Evolutionary conservation across 192 early-diverging fungal species (phyloP), one percentile per base, ranked within the genome.

Genomic region (Backusella psychrophila): DNA sequence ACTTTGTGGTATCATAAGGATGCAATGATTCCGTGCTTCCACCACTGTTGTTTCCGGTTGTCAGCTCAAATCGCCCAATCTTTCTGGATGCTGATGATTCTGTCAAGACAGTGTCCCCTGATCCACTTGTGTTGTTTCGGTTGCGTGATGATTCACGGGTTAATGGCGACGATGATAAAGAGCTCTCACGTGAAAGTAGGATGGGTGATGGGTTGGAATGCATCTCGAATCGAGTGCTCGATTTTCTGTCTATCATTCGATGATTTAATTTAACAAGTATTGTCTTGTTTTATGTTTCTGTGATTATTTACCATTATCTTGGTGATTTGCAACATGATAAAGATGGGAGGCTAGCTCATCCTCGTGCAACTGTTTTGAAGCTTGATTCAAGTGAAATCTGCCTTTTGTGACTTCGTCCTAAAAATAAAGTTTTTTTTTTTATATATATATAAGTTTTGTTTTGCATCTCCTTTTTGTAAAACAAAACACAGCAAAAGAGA

Each of bases 351-450:
- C 26, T 23, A 63, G 26, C 9, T 63, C 56, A 29, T 63, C 56
- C 14, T 63, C 56, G 23, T 63, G 56, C 72, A 44, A 35, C 19
- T 66, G 49, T 63, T 69, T 35, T n/a, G 49, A 63, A 6, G 36
- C 21, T 56, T 72, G 52, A 42, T 84, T 88, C 66, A 94, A 90
- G 80, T 90, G 91, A 70, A 94, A 94, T 42, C 93, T 84, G 14
- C 93, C 93, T 69, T 93, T 94, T 73, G 83, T 89, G 8, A 93
- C 86, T 79, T 89, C 53, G 19, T 59, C 53, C 53, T 59, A 59
- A 59, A 49, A 49, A 19, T n/a, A 49, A 19, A 17, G n/a, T n/a
- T 49, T 49, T 49, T 17, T 49, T 49, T 17, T 49, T 49, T 49
- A n/a, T n/a, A n/a, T n/a, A n/a, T n/a, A n/a, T 19, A 1, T 29